Percentiles rank a stretch among this genome's conserved stretches.
These are phyloP conservation scores for Epicoccum nigrum DNA, from an alignment of 2,329 filamentous ascomycete genomes.

Conservation along the genomic window DNA sequence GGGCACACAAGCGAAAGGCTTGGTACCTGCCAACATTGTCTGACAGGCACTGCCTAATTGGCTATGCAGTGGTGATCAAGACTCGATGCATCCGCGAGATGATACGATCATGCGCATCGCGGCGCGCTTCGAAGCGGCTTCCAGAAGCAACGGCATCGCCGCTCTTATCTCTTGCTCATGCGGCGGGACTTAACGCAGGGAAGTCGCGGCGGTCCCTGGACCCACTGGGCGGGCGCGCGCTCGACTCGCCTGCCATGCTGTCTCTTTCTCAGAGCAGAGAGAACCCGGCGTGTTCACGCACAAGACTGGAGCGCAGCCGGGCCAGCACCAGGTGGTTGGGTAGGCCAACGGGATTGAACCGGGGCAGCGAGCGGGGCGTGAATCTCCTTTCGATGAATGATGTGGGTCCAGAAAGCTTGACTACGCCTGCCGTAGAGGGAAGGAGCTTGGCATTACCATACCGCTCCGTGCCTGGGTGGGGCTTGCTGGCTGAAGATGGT, in stretches of 20 bases:
- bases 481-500: not conserved
- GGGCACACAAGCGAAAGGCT: slow-evolving; percentile 15
- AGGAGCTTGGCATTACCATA: slow-evolving; percentile 20
- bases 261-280: not conserved
- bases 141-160: slow-evolving; percentile 2
- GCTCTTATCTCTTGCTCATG: too few relatives aligned
- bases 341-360: slow-evolving; percentile 1
- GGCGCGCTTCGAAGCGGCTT: not conserved
- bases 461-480: not conserved
- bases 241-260: not conserved
- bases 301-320: not conserved
- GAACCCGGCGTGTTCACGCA: slow-evolving; percentile 3
- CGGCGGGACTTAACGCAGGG: slow-evolving; percentile 8
- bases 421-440: slow-evolving; percentile 11
- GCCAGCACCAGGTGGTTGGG: slow-evolving; percentile 7
- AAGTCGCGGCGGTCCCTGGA: not conserved
- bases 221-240: too few relatives aligned
- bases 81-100: not conserved
- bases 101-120: too few relatives aligned
- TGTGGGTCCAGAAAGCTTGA: slow-evolving; percentile 15
- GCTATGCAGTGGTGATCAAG: not conserved
- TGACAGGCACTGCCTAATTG: not conserved
- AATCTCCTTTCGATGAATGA: not conserved
- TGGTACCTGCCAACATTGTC: not conserved
- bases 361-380: not conserved